Evolutionary conservation across 805 yeast genomes (phyloP), one percentile per base, ranked within the genome.

Genomic region (Hanseniaspora meyeri): DNA sequence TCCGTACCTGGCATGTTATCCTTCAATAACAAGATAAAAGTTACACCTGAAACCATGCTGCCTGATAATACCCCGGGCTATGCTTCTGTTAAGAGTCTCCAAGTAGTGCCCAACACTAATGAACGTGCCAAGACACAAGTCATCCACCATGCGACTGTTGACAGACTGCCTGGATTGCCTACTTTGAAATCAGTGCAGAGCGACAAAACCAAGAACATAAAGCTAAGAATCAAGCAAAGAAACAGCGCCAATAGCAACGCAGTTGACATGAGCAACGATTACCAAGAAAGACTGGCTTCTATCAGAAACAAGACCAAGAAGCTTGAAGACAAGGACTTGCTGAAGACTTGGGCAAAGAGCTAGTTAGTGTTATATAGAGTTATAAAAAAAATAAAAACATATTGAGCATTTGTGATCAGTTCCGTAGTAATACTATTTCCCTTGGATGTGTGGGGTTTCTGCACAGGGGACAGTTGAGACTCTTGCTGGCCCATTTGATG

Each of bases 401-500:
- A 42, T 24, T 24, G 8, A 12, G 14, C 24, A 12, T 42, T 20
- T 20, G 17, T 10, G 9, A 12, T 45, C 38, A 52, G 14, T 61
- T 76, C 54, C 76, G 71, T 53, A 85, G 65, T 0, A 87, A 82
- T 43, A 87, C 70, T 52, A 87, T 83, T 62, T 65, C 67, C 49
- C 65, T 66, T 17, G 64, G 61, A 34, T 58, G 60, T 50, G 69
- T 68, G 77, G 83, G 75, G 60, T 84, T 93, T 55, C 97, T 70
- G 65, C 97, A 93, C 31, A 93, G 72, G 0, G 98, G 97, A 66
- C 98, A 91, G 12, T 43, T 40, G 16, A 49, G 17, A 16, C 40
- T 51, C 61, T 89, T 96, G 60, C 87, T 74, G 58, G 89, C 80
- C 97, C 97, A 91, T 62, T 86, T 95, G 7, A 81, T 75, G 4